Conservation (phyloP, 2,329 filamentous ascomycete genomes). For the Pseudocercospora macadamiae region DNA sequence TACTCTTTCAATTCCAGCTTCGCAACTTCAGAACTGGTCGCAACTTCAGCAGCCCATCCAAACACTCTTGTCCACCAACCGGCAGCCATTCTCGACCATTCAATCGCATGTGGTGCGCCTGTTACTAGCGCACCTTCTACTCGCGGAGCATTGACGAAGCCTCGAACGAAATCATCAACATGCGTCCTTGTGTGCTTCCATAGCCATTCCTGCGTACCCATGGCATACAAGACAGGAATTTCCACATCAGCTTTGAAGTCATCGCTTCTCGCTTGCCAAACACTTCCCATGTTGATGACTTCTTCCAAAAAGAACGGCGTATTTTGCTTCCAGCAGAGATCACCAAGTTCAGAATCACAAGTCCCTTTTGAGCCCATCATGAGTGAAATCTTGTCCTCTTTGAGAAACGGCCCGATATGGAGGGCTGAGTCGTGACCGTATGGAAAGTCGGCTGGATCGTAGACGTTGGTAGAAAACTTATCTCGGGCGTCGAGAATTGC, state of each 20-base stretch:
- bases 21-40: not conserved
- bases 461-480: not conserved
- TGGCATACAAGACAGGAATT: conserved; percentile 13
- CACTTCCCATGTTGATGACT: not conserved
- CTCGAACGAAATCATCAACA: conserved; percentile 9
- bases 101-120: conserved; percentile 15
- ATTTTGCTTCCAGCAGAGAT: conserved; percentile 3
- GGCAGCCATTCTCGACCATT: not conserved
- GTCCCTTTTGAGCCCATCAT: conserved; percentile 11
- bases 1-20: conserved; percentile 2
- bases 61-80: conserved; percentile 14
- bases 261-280: conserved; percentile 2
- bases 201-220: conserved; percentile 10
- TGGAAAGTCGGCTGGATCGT: conserved; percentile 6
- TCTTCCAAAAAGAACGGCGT: conserved; percentile 9
- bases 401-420: conserved; percentile 4
- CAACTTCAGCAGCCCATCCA: conserved; percentile 15
- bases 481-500: not conserved
- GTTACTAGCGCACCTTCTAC: conserved; percentile 8
- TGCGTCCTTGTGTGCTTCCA: conserved; percentile 11
- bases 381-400: conserved; percentile 6
- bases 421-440: conserved; percentile 7
- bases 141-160: conserved; percentile 10
- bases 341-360: conserved; percentile 2
- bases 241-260: conserved; percentile 6